Conservation (phyloP, 495 filamentous ascomycete species). For the Penicillium fimorum region DNA sequence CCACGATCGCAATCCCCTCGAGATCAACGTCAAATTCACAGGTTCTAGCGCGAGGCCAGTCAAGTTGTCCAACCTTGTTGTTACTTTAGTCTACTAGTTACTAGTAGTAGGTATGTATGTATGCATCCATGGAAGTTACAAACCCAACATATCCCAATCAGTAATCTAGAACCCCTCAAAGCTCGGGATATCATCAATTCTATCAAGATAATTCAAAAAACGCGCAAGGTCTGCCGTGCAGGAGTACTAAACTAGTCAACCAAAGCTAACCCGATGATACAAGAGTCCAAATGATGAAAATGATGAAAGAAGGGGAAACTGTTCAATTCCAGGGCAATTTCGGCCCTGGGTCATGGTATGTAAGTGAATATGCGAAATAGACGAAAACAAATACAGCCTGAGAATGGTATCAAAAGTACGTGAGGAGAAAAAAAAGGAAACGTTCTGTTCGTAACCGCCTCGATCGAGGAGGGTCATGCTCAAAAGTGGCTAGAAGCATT, state of each 20-base stretch:
- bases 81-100: background rate
- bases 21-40: background rate
- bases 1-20: background rate
- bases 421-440: slow-evolving; percentile 13
- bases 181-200: background rate
- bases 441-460: slow-evolving; percentile 11
- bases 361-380: background rate
- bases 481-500: slow-evolving; percentile 37
- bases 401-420: slow-evolving; percentile 21
- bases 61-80: background rate
- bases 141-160: background rate
- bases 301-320: background rate
- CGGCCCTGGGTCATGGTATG: background rate
- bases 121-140: background rate
- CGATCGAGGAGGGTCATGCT: slow-evolving; percentile 7
- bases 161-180: background rate
- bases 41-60: background rate
- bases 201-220: background rate
- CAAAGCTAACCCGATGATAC: background rate
- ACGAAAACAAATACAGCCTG: slow-evolving; percentile 5
- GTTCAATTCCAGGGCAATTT: slow-evolving; percentile 10
- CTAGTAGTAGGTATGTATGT: background rate
- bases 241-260: background rate
- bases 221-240: background rate
- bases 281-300: background rate